phyloP scores from a whole-genome alignment of 257 asterid species.

The Plantago ovata region DNA sequence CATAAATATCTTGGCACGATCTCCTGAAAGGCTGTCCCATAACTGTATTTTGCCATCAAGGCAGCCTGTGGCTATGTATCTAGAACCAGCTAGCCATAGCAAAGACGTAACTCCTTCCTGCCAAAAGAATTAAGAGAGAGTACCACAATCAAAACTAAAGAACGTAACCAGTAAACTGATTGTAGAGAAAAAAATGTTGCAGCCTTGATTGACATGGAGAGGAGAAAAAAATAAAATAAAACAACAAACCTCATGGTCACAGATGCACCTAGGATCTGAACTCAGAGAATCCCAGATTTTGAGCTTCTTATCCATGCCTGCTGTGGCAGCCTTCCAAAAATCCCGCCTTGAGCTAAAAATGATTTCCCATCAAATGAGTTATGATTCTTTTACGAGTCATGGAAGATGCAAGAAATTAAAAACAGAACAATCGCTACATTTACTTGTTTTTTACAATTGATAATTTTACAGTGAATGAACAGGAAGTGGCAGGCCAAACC shows the following conservation, averaged over 20 bases:
- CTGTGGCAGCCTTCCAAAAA: slow-evolving; percentile 73
- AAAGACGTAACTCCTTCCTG: slow-evolving; percentile 74
- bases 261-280: slow-evolving; percentile 68
- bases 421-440: not conserved
- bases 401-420: too few species aligned
- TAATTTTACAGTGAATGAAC: slow-evolving; percentile 1
- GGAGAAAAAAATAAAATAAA: not conserved
- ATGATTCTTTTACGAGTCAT: not conserved
- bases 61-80: slow-evolving; percentile 66
- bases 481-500: slow-evolving; percentile 39
- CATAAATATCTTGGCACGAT: slow-evolving; percentile 44
- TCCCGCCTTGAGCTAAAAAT: slow-evolving; percentile 52
- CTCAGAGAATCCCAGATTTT: slow-evolving; percentile 73
- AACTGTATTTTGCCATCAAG: slow-evolving; percentile 68
- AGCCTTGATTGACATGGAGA: too few species aligned
- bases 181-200: too few species aligned
- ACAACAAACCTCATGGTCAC: slow-evolving; percentile 67
- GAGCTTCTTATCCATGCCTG: slow-evolving; percentile 84
- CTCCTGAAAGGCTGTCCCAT: slow-evolving; percentile 89
- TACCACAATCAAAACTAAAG: not conserved
- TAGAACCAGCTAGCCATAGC: slow-evolving; percentile 58
- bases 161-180: too few species aligned
- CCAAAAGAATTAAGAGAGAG: slow-evolving; percentile 2
- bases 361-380: slow-evolving; percentile 6
- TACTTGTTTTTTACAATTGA: not conserved